Percentiles rank a stretch among this genome's conserved stretches.
phyloP scores from a whole-genome alignment of 306 rosid species.

The Astragalus glycyphyllos region DNA sequence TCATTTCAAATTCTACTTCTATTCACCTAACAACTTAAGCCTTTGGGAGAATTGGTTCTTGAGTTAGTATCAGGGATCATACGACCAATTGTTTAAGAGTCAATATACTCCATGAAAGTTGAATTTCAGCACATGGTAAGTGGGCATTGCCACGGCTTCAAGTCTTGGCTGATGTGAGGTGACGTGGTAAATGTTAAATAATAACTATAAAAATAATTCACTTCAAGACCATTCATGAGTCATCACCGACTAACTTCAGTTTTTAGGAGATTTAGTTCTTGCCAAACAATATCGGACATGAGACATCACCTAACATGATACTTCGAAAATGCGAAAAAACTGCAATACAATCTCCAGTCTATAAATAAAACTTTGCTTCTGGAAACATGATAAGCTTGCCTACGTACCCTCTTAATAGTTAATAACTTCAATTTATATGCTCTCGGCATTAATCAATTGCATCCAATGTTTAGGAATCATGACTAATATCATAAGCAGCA shows the following conservation, averaged over 20 bases:
- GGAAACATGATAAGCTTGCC: neutral
- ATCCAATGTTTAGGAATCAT: slow-evolving; percentile 13
- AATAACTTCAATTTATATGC: slow-evolving; percentile 11
- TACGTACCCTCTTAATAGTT: neutral
- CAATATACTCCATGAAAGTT: neutral
- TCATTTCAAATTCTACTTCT: slow-evolving; percentile 28
- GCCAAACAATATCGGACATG: neutral
- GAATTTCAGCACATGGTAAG: slow-evolving; percentile 14
- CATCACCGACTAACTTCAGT: neutral
- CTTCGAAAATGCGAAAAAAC: neutral
- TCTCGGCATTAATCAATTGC: slow-evolving; percentile 9
- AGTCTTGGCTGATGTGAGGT: neutral
- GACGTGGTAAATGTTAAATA: neutral
- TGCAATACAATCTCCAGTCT: slow-evolving; percentile 15
- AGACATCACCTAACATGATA: neutral
- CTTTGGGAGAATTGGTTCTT: neutral
- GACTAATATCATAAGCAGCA: slow-evolving; percentile 11
- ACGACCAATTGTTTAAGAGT: neutral
- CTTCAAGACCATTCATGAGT: neutral
- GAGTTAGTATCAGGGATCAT: neutral
- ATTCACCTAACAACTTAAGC: slow-evolving; percentile 1
- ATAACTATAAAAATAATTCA: neutral
- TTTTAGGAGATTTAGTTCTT: neutral
- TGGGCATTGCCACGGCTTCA: neutral
- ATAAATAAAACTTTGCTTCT: neutral